Base-by-base conservation (phyloP, 2,329 filamentous ascomycete species). In the Nectriaceae sp. region DNA sequence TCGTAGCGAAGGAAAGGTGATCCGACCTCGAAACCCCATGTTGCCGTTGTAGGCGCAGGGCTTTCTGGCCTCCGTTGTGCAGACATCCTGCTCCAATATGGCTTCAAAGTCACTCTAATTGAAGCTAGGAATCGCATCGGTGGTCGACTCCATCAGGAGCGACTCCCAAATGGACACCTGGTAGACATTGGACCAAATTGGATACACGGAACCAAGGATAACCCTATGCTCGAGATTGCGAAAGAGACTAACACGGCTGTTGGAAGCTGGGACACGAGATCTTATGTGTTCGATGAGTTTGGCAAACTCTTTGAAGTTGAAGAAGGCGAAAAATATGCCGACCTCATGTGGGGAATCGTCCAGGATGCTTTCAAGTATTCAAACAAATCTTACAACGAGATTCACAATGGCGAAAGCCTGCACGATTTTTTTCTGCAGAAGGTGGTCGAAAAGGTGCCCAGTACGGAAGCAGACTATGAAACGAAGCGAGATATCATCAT, bases 131-230 rank as follows among this genome's bases (percentile, higher is more conserved):
- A 85, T 60, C 77, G 87, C 5, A 63, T 90, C 33, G 87, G 87
- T 11, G 87, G 87, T 2, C 78, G 87, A 24, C 74, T 88, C 22
- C 70, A 75, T 46, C 81, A 84, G 58, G 67, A 73, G 42, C 65
- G 61, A 19, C 69, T 84, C 3, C 67, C 70, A 11, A 78, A 77
- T 33, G 76, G 76, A 0, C 69, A 72, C 22, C 55, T 74, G 6
- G 74, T 82, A n/a, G 81, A 84, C 55, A 66, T 80, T 24, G 88
- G 88, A 1, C 85, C 87, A n/a, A 91, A 90, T 59, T 91, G 87
- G 87, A 89, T 91, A 43, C 87, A 91, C 51, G 87, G 88, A 26
- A 89, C 85, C 5, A 73, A 80, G 1, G 75, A 84, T 53, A 91
- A 90, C 60, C 85, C 87, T 0, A 87, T 90, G 15, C 66, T 86